Percentiles rank a stretch among this genome's conserved stretches.
Conservation (phyloP, 371 early-diverging fungal species). For the Vairimorpha apis region DNA sequence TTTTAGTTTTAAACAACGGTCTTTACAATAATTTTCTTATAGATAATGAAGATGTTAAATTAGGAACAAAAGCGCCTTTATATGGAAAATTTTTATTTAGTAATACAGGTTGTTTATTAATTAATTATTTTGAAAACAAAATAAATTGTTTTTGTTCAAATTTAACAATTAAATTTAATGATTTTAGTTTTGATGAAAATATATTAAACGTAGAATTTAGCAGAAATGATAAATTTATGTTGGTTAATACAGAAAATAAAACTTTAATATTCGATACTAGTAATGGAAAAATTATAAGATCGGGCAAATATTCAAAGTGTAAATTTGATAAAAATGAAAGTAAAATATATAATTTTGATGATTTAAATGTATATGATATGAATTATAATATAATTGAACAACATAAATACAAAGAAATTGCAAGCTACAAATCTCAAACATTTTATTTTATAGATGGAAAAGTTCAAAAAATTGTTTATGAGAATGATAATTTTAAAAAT, state of each 20-base stretch:
- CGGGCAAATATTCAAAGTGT: neutral
- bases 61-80: neutral
- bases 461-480: constrained; percentile 39
- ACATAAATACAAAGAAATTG: neutral
- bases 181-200: neutral
- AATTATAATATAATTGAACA: no score
- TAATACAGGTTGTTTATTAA: neutral
- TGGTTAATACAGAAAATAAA: neutral
- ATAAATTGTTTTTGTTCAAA: neutral
- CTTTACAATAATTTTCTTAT: neutral
- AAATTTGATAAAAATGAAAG: neutral
- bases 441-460: constrained; percentile 27
- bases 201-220: neutral
- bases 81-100: neutral
- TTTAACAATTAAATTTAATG: neutral
- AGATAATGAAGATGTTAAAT: neutral
- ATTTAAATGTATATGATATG: neutral
- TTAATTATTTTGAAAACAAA: neutral
- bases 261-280: neutral
- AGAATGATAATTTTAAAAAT: neutral
- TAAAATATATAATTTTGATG: neutral
- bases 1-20: neutral
- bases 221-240: neutral
- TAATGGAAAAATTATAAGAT: neutral
- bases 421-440: neutral